Evolutionary conservation across 2,329 filamentous ascomycete species (phyloP).

Genomic region (Ophiosphaerella herpotricha): DNA sequence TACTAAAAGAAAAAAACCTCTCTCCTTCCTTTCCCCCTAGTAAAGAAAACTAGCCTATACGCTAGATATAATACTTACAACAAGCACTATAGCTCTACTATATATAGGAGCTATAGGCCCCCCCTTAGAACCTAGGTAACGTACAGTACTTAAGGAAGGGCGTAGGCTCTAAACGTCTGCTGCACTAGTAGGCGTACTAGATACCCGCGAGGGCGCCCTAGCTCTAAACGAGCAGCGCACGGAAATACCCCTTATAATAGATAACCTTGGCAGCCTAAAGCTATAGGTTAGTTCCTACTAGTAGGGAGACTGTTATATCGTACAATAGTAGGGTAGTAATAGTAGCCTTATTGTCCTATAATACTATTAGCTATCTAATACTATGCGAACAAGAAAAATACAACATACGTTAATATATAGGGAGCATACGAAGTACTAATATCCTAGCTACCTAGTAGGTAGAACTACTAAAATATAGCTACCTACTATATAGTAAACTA

Average conservation of each 20-base stretch:
- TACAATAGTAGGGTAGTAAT: too few species aligned
- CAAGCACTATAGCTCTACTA: too few species aligned
- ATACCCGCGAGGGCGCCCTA: not conserved
- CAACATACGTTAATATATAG: too few species aligned
- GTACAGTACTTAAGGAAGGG: not conserved
- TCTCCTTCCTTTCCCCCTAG: not conserved
- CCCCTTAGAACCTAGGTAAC: not conserved
- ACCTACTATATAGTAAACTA: too few species aligned
- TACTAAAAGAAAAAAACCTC: not conserved
- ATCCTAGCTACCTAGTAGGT: too few species aligned
- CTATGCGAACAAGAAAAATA: not conserved
- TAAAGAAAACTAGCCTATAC: too few species aligned
- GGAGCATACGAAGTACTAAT: too few species aligned
- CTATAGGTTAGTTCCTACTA: too few species aligned
- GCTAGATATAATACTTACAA: not conserved
- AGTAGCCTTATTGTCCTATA: not conserved
- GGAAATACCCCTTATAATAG: not conserved
- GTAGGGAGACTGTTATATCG: too few species aligned
- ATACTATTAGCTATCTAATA: not conserved
- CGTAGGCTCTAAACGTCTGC: not conserved
- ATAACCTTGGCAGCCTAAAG: not conserved
- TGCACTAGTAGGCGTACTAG: not conserved
- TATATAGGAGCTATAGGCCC: not conserved
- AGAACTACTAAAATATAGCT: too few species aligned
- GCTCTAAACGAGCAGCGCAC: not conserved